Evolutionary conservation across 192 early-diverging fungal genomes (phyloP), one percentile per base, ranked within the genome.

Genomic region (Coemansia sp.): DNA sequence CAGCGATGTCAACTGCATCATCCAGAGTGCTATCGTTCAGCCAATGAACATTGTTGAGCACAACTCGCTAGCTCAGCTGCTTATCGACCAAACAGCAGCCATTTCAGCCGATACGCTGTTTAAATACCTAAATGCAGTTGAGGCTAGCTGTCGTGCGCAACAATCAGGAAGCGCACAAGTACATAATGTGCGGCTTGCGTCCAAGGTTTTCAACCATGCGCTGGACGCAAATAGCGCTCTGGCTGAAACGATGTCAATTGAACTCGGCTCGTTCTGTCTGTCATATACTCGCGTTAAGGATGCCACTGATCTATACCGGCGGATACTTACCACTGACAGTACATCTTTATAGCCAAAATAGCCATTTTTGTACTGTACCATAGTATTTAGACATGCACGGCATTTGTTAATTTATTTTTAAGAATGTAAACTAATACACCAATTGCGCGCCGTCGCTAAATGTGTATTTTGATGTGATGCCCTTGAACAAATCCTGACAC

Each of bases 221-320:
- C 26, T 79, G n/a, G 56, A 61, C 13, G 54, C 41, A 3, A 61
- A 79, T 39, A 27, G 24, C 32, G 43, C 64, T 3, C 47, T 74
- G n/a, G 71, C 61, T 0, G 64, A 69, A 48, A 23, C 52, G 14
- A 66, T 79, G 59, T 64, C 57, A 19, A 74, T 79, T 35, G 71
- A 73, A 62, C 64, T 79, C 23, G 64, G 63, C 54, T 74, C 71
- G 3, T 74, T 79, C 49, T 79, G 77, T 47, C 54, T 79, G 38
- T 71, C 77, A 3, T 79, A 73, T 50, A 53, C 68, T n/a, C 58
- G 59, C 57, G 62, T 79, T 60, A 74, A 79, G 38, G 64, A 66
- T 16, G 77, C 77, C 7, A 59, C 72, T 16, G 77, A 74, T 22
- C 64, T 79, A 23, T 79, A 74, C 48, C 59, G 61, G 37, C 64